Percentiles rank a stretch among this genome's conserved stretches.
Conservation (phyloP, 2,329 filamentous ascomycete genomes). For the Penicillium sclerotiorum region DNA sequence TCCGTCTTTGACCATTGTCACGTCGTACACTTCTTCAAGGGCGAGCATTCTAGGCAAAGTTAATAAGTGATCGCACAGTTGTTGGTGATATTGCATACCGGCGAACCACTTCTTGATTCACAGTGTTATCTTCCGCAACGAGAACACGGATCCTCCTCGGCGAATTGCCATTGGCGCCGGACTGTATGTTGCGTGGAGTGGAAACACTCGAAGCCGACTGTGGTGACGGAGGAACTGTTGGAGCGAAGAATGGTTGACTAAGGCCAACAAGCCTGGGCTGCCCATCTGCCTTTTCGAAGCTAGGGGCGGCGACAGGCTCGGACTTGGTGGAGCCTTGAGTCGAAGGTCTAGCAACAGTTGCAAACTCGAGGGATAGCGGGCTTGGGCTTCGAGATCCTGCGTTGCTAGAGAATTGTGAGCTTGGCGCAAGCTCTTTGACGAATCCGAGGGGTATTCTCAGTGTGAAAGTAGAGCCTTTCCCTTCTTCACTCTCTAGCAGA, state of each 20-base stretch:
- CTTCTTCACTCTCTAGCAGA: constrained; percentile 68
- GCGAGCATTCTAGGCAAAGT: constrained; percentile 57
- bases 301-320: constrained; percentile 36
- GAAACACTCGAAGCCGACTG: constrained; percentile 31
- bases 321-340: constrained; percentile 22
- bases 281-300: constrained; percentile 59
- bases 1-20: constrained; percentile 82
- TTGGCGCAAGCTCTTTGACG: constrained; percentile 65
- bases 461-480: constrained; percentile 76
- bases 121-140: constrained; percentile 78
- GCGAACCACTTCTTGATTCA: constrained; percentile 62
- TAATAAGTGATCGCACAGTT: not conserved
- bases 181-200: constrained; percentile 35
- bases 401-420: constrained; percentile 27
- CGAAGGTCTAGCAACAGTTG: constrained; percentile 26
- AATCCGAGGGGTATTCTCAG: constrained; percentile 81
- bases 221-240: constrained; percentile 13
- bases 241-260: constrained; percentile 75
- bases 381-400: constrained; percentile 37
- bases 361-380: constrained; percentile 28
- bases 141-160: constrained; percentile 73
- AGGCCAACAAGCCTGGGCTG: constrained; percentile 76
- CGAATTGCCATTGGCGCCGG: constrained; percentile 63
- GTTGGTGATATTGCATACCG: constrained; percentile 10
- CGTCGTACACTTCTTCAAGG: constrained; percentile 62